Conservation (phyloP, 495 filamentous ascomycete species). For the Rostrohypoxylon terebratum region DNA sequence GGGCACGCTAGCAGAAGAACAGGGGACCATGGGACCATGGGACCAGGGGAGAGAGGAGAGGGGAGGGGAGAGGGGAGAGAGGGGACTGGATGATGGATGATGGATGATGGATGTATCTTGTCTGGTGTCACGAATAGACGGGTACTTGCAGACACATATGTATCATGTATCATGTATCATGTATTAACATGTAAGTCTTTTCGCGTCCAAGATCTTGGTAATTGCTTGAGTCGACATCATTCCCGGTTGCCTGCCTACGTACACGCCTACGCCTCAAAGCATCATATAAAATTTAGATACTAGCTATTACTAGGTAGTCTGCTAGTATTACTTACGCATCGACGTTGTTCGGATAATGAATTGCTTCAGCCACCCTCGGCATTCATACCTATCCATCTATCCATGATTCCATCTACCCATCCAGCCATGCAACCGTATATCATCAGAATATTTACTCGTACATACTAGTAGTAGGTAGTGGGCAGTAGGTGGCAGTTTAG, state of each 20-base stretch:
- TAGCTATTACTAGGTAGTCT: too few relatives aligned
- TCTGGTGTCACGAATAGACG: slow-evolving; percentile 25
- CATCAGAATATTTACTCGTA: neutral
- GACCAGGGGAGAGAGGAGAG: too few relatives aligned
- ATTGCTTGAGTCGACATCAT: slow-evolving; percentile 32
- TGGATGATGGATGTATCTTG: neutral
- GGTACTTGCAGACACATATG: slow-evolving; percentile 31
- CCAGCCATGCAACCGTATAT: neutral
- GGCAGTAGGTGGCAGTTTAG: too few relatives aligned
- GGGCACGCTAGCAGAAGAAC: neutral
- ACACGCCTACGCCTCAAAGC: neutral
- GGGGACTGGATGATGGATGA: neutral
- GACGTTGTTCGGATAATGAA: neutral
- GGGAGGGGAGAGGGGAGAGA: too few relatives aligned
- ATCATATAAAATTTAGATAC: too few relatives aligned
- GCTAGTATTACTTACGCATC: too few relatives aligned
- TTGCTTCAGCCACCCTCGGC: neutral
- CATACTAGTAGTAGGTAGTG: neutral
- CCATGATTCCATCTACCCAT: neutral
- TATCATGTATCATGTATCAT: too few relatives aligned
- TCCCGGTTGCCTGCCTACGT: neutral
- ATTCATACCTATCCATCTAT: neutral
- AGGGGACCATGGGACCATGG: too few relatives aligned
- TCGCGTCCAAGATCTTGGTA: slow-evolving; percentile 31
- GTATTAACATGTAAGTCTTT: neutral